phyloP scores from a whole-genome alignment of 2,329 filamentous ascomycete species.

The Pseudogymnoascus sp. region DNA sequence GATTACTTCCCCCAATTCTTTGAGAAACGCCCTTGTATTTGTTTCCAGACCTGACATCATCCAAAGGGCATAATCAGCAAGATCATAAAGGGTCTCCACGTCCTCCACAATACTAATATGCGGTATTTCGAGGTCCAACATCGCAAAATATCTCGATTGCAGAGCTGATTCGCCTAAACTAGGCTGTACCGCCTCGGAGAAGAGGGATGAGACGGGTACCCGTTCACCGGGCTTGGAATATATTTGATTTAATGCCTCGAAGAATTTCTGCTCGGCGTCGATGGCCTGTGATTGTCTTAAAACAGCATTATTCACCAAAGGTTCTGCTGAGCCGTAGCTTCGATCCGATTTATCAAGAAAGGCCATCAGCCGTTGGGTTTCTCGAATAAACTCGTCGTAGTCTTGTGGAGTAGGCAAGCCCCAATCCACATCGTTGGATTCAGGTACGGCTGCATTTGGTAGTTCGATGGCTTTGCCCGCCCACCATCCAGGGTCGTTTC shows the following conservation, averaged over 20 bases:
- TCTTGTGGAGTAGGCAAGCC: conserved; percentile 11
- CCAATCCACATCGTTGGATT: conserved; percentile 11
- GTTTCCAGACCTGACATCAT: conserved; percentile 17
- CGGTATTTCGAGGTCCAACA: conserved; percentile 25
- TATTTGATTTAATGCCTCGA: conserved; percentile 12
- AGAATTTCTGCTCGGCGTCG: conserved; percentile 20
- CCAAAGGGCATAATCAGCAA: conserved; percentile 28
- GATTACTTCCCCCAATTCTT: conserved; percentile 40
- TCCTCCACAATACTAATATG: conserved; percentile 16
- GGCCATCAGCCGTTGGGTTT: conserved; percentile 54
- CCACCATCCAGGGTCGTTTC: conserved; percentile 54
- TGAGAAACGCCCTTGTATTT: conserved; percentile 23
- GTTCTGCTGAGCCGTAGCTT: conserved; percentile 49
- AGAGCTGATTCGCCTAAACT: background rate
- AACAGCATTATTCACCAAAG: conserved; percentile 30
- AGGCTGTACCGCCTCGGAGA: conserved; percentile 9
- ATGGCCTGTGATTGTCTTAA: conserved; percentile 18
- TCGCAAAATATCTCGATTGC: conserved; percentile 22
- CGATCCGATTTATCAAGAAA: conserved; percentile 55
- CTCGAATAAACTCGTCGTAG: conserved; percentile 39
- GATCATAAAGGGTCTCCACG: conserved; percentile 27
- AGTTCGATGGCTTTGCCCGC: conserved; percentile 42
- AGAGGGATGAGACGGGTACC: conserved; percentile 1
- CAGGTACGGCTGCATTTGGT: conserved; percentile 11
- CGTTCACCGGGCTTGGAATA: conserved; percentile 8